Conservation (phyloP, 148 eudicot genomes). For the Rhododendron mucronatum region DNA sequence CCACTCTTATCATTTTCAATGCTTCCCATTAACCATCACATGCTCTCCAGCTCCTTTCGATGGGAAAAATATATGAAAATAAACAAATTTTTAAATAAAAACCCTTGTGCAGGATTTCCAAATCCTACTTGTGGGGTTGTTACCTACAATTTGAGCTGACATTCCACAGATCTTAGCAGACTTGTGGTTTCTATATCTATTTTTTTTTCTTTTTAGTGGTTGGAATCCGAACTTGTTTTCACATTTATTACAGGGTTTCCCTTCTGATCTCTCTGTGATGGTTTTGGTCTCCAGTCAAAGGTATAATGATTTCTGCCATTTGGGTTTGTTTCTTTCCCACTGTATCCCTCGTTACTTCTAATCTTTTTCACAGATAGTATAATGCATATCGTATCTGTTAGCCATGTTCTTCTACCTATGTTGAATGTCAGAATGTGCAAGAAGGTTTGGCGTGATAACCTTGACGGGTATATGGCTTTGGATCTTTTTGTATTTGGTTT, state of each 20-base stretch:
- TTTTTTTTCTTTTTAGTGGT: not conserved
- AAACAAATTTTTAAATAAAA: not conserved
- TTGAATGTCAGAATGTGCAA: not conserved
- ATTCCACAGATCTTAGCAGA: conserved; percentile 21
- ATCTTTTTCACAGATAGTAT: not conserved
- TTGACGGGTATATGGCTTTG: not conserved
- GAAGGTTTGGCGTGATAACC: not conserved
- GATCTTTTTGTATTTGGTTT: conserved; percentile 1
- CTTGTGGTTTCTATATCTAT: not conserved
- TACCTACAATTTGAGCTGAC: conserved; percentile 17
- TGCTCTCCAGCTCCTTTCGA: conserved; percentile 5
- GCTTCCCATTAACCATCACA: conserved; percentile 8
- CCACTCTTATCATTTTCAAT: conserved; percentile 10
- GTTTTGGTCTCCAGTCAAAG: conserved; percentile 19
- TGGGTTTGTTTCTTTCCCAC: conserved; percentile 14
- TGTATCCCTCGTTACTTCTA: not conserved
- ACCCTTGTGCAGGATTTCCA: not conserved
- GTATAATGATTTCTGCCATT: conserved; percentile 6
- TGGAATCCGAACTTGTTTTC: conserved; percentile 13
- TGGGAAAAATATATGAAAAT: not conserved
- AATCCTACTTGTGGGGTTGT: conserved; percentile 7
- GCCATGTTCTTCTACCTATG: not conserved
- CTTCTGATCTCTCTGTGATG: conserved; percentile 3
- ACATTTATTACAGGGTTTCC: conserved; percentile 8
- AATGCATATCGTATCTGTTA: not conserved